phyloP scores from a whole-genome alignment of 441 rosid genomes.

The Theobroma grandiflorum region DNA sequence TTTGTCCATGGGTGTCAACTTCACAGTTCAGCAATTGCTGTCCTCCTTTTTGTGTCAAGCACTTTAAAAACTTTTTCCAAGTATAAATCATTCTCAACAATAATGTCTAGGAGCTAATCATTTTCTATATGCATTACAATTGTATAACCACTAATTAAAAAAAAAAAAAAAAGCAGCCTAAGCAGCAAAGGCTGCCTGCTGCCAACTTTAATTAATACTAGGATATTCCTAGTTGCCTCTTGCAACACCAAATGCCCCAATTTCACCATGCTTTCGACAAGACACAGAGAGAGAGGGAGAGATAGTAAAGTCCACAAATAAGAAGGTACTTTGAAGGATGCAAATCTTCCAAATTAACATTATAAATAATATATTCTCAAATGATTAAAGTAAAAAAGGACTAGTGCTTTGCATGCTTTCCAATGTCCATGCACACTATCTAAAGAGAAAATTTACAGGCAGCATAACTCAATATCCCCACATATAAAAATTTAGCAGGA shows the following conservation, averaged over 20 bases:
- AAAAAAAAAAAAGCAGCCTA: no score
- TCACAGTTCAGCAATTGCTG: background rate
- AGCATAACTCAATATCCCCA: background rate
- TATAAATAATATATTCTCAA: background rate
- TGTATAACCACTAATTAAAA: background rate
- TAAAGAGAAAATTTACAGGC: background rate
- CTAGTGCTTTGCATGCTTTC: background rate
- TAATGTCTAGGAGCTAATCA: background rate
- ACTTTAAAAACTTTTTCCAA: background rate
- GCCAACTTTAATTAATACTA: no score
- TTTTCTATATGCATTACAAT: background rate
- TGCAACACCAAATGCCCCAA: background rate
- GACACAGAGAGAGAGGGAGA: background rate
- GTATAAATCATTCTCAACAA: background rate
- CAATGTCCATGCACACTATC: background rate
- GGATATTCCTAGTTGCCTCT: background rate
- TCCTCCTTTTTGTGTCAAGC: constrained; percentile 8
- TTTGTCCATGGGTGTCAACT: constrained; percentile 12
- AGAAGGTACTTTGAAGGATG: background rate
- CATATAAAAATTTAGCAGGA: background rate
- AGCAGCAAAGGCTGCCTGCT: no score
- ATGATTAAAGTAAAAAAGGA: background rate
- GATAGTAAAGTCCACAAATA: background rate
- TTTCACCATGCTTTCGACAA: background rate
- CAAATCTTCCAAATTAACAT: background rate